Evolutionary conservation across 768 basidiomycete species (phyloP), one percentile per base, ranked within the genome.

Genomic region (Mycena galopus): DNA sequence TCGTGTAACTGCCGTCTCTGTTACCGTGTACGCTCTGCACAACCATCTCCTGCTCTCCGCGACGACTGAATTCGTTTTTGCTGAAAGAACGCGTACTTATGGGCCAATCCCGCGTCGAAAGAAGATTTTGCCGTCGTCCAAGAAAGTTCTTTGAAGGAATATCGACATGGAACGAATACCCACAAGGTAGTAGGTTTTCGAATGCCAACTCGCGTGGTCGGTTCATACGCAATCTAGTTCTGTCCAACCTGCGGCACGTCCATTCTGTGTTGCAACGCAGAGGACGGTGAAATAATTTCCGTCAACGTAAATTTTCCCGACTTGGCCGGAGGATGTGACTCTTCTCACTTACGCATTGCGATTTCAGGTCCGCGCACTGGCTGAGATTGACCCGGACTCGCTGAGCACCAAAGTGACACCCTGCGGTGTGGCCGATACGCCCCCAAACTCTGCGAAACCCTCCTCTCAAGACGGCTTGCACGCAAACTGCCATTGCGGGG

Each of bases 171-270:
- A n/a, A 27, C 51, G 51, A 47, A 23, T 17, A 29, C 11, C 12
- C 69, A 65, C 12, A 64, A 59, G 53, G 61, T 65, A 29, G n/a
- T n/a, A n/a, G n/a, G n/a, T n/a, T n/a, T n/a, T n/a, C n/a, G n/a
- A n/a, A n/a, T n/a, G n/a, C n/a, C n/a, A n/a, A n/a, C n/a, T n/a
- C 11, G 23, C n/a, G 42, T n/a, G 12, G 30, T 2, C 11, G 1
- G n/a, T 21, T 35, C 23, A 12, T 17, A 5, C 32, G 17, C 3
- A 2, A 23, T 53, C 10, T 33, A 69, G 69, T 70, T 70, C 42
- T 70, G 69, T n/a, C 44, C 62, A n/a, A 50, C 25, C 19, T 70
- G 69, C 56, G 62, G 69, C 17, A 70, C 69, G 12, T 70, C 69
- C 21, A n/a, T 70, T 9, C 4, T 70, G 12, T 65, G 62, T 33